These are phyloP conservation scores for Quercus glauca DNA, from an alignment of 306 rosid genomes.

Conservation along the genomic window DNA sequence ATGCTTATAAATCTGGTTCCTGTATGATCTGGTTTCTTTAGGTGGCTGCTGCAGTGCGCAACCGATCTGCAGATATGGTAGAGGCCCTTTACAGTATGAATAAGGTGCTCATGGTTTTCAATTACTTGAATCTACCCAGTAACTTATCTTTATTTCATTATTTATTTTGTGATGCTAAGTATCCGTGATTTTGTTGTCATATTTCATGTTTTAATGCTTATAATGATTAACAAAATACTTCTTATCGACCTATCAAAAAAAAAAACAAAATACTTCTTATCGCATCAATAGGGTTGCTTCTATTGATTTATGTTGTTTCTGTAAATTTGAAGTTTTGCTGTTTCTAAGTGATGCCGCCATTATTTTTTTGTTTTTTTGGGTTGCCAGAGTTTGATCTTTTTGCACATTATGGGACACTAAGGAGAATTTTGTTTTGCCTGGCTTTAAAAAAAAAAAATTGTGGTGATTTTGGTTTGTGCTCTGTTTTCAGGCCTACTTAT, in stretches of 20 bases:
- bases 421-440: slow-evolving; percentile 20
- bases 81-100: slow-evolving; percentile 93
- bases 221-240: background rate
- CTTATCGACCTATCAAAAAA: too few species aligned
- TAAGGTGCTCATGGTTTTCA: slow-evolving; percentile 44
- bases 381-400: background rate
- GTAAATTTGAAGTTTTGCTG: background rate
- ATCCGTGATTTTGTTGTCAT: background rate
- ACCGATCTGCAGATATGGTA: slow-evolving; percentile 78
- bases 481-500: slow-evolving; percentile 81
- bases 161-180: background rate
- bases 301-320: background rate
- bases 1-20: background rate
- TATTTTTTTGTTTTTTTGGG: background rate
- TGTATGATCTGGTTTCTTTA: slow-evolving; percentile 19
- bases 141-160: background rate
- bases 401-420: background rate
- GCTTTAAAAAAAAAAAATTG: slow-evolving; percentile 10
- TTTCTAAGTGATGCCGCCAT: background rate
- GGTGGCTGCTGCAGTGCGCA: slow-evolving; percentile 73
- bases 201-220: background rate
- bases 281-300: background rate
- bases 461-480: slow-evolving; percentile 22
- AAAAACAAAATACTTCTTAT: background rate
- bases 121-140: slow-evolving; percentile 15